Percentiles rank a stretch among this genome's conserved stretches.
Evolutionary conservation across 768 basidiomycete genomes (phyloP).

Genomic region (Lentinula lateritia): DNA sequence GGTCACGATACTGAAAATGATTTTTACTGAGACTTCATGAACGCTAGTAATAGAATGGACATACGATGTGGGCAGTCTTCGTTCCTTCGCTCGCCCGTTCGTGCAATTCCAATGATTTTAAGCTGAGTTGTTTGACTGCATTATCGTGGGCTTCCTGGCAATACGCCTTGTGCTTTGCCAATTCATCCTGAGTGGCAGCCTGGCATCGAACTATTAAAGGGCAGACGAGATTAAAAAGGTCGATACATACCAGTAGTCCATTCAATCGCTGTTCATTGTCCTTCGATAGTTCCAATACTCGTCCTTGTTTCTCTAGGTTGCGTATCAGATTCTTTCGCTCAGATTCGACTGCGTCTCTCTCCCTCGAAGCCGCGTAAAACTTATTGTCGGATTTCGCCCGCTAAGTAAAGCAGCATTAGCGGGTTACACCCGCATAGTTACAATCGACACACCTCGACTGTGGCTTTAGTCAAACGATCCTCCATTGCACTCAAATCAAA

Average conservation of each 20-base stretch:
- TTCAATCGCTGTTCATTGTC: conserved; percentile 59
- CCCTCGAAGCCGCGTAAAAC: conserved; percentile 85
- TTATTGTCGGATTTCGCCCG: conserved; percentile 97
- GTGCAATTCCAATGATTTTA: neutral
- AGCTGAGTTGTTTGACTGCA: neutral
- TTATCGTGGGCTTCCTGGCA: neutral
- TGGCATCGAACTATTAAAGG: neutral
- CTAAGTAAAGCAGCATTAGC: conserved; percentile 31
- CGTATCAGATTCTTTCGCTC: conserved; percentile 65
- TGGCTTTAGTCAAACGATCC: conserved; percentile 58
- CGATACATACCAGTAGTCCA: conserved; percentile 50
- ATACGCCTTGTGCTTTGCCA: neutral
- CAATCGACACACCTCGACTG: conserved; percentile 56
- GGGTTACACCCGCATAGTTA: neutral
- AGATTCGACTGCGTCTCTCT: conserved; percentile 75
- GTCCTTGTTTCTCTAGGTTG: conserved; percentile 39
- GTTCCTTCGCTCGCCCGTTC: neutral
- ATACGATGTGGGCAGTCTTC: neutral
- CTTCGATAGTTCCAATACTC: conserved; percentile 57
- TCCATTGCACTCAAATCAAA: conserved; percentile 76
- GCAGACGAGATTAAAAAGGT: neutral
- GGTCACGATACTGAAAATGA: conserved; percentile 4
- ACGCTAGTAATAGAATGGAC: neutral
- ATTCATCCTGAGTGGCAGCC: neutral
- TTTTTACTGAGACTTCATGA: neutral